Conservation (phyloP, 169 alveolate genomes). For the Neospora caninum region DNA sequence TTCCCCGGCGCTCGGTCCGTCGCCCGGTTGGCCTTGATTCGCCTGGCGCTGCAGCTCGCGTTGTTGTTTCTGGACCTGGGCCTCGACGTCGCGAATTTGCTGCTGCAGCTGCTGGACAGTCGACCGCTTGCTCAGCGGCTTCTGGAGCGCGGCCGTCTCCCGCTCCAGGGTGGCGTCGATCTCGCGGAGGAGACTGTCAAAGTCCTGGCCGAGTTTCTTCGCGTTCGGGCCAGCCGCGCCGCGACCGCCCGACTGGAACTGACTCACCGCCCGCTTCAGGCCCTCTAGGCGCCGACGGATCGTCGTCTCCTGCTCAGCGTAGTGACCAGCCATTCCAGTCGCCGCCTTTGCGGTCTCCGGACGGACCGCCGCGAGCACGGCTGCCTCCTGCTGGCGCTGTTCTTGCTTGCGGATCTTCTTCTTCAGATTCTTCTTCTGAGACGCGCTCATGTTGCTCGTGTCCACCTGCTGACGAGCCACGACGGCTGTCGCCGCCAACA, state of each 20-base stretch:
- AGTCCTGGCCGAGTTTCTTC: slow-evolving; percentile 14
- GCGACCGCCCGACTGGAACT: slow-evolving; percentile 22
- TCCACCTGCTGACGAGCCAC: slow-evolving; percentile 53
- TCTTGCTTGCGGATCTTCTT: slow-evolving; percentile 68
- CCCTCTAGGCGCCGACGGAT: slow-evolving; percentile 24
- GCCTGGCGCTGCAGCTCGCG: slow-evolving; percentile 56
- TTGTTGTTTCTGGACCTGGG: slow-evolving; percentile 66
- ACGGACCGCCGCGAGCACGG: slow-evolving; percentile 41
- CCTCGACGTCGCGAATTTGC: slow-evolving; percentile 63
- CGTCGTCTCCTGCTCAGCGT: slow-evolving; percentile 33
- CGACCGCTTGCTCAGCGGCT: slow-evolving; percentile 63
- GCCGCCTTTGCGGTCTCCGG: slow-evolving; percentile 48
- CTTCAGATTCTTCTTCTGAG: slow-evolving; percentile 63
- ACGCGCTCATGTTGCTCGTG: slow-evolving; percentile 62
- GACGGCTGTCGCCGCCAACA: slow-evolving; percentile 25
- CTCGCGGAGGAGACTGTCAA: slow-evolving; percentile 48
- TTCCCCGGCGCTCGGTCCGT: slow-evolving; percentile 24
- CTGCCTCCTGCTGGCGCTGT: slow-evolving; percentile 67
- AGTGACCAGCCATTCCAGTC: slow-evolving; percentile 15
- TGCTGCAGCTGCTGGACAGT: slow-evolving; percentile 69
- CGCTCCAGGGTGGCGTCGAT: slow-evolving; percentile 46
- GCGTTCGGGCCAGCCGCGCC: not conserved
- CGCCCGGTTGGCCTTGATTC: slow-evolving; percentile 57
- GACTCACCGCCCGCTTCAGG: not conserved
- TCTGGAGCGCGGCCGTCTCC: slow-evolving; percentile 49